Percentiles rank a stretch among this genome's conserved stretches.
Evolutionary conservation across 208 protist genomes (phyloP).

Genomic region (Tritrichomonas foetus): DNA sequence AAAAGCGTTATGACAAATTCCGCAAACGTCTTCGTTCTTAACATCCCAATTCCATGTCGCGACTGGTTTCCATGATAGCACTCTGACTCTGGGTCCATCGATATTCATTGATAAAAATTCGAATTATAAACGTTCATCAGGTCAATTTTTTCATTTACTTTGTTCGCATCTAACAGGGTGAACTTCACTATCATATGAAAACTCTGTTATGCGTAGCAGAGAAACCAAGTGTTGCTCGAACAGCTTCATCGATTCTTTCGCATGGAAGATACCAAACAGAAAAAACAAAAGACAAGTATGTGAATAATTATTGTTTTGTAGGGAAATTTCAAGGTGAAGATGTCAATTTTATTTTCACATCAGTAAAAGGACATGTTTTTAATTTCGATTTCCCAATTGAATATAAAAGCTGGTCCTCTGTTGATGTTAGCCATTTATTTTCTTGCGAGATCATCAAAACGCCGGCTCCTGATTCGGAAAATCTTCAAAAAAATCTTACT

Average conservation of each 20-base stretch:
- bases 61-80: background rate
- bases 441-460: constrained; percentile 58
- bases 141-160: no score
- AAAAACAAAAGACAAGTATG: background rate
- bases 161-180: no score
- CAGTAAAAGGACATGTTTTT: constrained; percentile 88
- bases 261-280: background rate
- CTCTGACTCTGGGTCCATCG: background rate
- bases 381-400: constrained; percentile 68
- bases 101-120: no score
- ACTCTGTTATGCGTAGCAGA: constrained; percentile 50
- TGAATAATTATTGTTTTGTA: background rate
- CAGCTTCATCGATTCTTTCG: constrained; percentile 45
- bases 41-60: constrained; percentile 39
- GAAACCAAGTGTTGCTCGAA: constrained; percentile 51
- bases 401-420: constrained; percentile 71
- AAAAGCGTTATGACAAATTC: background rate
- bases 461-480: constrained; percentile 60
- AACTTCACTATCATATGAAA: no score
- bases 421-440: constrained; percentile 77
- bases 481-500: constrained; percentile 67
- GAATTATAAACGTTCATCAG: no score
- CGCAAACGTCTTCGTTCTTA: background rate
- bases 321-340: background rate
- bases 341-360: constrained; percentile 80